These are phyloP conservation scores for Penicillium macrosclerotiorum DNA, from an alignment of 495 filamentous ascomycete species.

Conservation along the genomic window DNA sequence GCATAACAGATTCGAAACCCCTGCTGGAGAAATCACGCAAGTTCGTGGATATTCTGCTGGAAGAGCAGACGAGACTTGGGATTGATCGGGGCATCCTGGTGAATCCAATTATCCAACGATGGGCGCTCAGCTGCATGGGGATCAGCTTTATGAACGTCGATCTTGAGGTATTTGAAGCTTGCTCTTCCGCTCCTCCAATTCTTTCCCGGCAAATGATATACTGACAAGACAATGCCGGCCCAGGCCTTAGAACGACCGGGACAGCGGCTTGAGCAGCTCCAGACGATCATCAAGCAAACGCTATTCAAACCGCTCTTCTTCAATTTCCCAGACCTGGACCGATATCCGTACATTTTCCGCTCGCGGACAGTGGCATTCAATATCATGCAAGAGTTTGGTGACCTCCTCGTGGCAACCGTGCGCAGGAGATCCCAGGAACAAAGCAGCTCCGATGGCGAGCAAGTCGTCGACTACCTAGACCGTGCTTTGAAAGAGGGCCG, in stretches of 20 bases:
- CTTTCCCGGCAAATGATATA: background rate
- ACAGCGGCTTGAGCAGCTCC: constrained; percentile 25
- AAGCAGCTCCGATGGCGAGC: constrained; percentile 3
- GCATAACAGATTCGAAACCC: constrained; percentile 21
- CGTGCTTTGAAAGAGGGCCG: constrained; percentile 17
- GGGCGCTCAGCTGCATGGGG: constrained; percentile 30
- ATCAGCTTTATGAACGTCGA: constrained; percentile 24
- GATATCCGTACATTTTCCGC: constrained; percentile 22
- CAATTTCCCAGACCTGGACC: constrained; percentile 38
- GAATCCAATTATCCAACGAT: constrained; percentile 25
- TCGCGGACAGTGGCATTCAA: constrained; percentile 23
- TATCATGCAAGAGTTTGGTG: constrained; percentile 31
- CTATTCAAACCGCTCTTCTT: constrained; percentile 42
- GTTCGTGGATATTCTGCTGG: constrained; percentile 21
- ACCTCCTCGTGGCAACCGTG: constrained; percentile 25
- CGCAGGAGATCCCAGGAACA: background rate
- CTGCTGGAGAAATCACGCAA: constrained; percentile 19
- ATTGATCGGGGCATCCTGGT: constrained; percentile 7
- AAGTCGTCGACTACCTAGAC: constrained; percentile 25
- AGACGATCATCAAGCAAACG: constrained; percentile 27
- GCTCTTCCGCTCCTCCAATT: background rate
- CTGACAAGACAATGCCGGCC: background rate
- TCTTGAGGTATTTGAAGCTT: constrained; percentile 20
- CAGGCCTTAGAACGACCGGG: constrained; percentile 14
- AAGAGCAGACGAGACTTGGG: constrained; percentile 3